Base-by-base conservation (phyloP, 371 early-diverging fungal species). In the Apophysomyces sp. region DNA sequence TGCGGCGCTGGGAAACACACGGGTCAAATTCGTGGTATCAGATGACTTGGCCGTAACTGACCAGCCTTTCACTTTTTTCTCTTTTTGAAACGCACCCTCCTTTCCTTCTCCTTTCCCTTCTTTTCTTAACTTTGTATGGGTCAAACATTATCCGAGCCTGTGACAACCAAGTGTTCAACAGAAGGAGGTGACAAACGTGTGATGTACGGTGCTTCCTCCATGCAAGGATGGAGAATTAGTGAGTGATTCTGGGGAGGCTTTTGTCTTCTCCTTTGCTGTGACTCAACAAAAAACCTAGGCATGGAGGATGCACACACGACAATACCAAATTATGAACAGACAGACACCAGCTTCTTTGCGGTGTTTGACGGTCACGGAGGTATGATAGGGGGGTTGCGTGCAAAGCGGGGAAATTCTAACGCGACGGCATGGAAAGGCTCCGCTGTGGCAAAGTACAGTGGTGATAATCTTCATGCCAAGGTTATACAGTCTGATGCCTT, bases 321-420 rank as follows among this genome's bases (percentile, higher is more conserved):
- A 34, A 57, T 91, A 49, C 81, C 92, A 15, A 80, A 82, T 40
- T 69, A 94, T 29, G 66, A 65, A 7, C 62, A 73, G 29, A 74
- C 73, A 26, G 74, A 76, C 21, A 62, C 69, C 24, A 85, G 89
- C 16, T 96, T 94, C 79, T 97, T 94, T 83, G 94, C 88, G 11
- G 96, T 96, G n/a, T 96, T 87, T 75, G 97, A 97, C 77, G 97
- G 97, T 2, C 97, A 97, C 69, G 97, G 96, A 67, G 97, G 92
- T 67, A 84, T 62, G 67, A 51, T 32, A n/a, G n/a, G n/a, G n/a
- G n/a, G 8, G 18, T 21, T 12, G 12, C 5, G 26, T 12, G 27
- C 31, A 24, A 18, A 21, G 13, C 26, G 31, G 31, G n/a, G 2
- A 36, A 30, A 56, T 29, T n/a, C 31, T 29, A 24, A 18, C 26